These are phyloP conservation scores for Nigrospora osmanthi DNA, from an alignment of 2,329 filamentous ascomycete genomes.

Conservation along the genomic window DNA sequence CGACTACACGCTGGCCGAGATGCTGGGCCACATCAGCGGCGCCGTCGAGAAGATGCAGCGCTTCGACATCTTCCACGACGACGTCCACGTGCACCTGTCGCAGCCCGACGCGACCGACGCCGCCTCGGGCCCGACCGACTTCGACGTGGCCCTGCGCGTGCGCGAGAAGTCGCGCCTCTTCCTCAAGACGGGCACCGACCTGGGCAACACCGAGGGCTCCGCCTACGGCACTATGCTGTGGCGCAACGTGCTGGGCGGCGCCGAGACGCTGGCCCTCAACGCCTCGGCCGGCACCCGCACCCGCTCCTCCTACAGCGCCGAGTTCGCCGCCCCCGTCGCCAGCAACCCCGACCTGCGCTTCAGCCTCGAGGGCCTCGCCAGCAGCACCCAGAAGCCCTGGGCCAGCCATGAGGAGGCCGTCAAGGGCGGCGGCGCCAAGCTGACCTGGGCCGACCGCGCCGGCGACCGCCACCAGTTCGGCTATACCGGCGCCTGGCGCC, in stretches of 20 bases:
- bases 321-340: conserved; percentile 73
- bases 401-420: conserved; percentile 88
- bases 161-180: conserved; percentile 76
- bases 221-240: conserved; percentile 82
- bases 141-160: conserved; percentile 73
- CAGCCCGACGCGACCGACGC: conserved; percentile 62
- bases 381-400: conserved; percentile 83
- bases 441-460: conserved; percentile 61
- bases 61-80: conserved; percentile 82
- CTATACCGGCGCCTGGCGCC: conserved; percentile 79
- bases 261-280: conserved; percentile 81
- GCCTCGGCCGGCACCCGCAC: conserved; percentile 86
- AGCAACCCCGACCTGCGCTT: conserved; percentile 77
- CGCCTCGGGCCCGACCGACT: conserved; percentile 63
- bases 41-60: conserved; percentile 53
- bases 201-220: conserved; percentile 89
- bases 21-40: conserved; percentile 37
- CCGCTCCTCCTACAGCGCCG: conserved; percentile 81
- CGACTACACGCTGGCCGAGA: conserved; percentile 72
- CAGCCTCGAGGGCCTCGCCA: conserved; percentile 73
- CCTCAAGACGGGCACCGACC: conserved; percentile 88
- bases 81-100: conserved; percentile 76
- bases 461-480: conserved; percentile 69
- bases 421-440: conserved; percentile 67
- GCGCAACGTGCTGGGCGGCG: conserved; percentile 91